Evolutionary conservation across 2,329 filamentous ascomycete species (phyloP), one percentile per base, ranked within the genome.

Genomic region (Pyrenochaeta sp.): DNA sequence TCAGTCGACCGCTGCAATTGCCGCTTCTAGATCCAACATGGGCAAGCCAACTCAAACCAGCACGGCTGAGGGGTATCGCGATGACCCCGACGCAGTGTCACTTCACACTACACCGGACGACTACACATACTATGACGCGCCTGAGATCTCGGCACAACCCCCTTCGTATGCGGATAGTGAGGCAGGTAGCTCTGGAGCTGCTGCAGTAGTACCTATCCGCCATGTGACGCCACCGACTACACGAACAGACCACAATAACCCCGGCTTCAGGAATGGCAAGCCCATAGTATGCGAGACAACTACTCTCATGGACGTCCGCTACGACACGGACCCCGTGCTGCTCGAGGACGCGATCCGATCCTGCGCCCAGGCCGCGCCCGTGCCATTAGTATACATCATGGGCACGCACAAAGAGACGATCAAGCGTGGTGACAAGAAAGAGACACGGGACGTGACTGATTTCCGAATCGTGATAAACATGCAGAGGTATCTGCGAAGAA

Each of bases 71-170:
- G 54, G 50, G 35, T 77, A 75, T 46, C 65, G 71, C 36, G 74
- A 77, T 56, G 74, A 76, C 45, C 70, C 69, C 0, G 74, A 77
- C 37, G 68, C 75, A 7, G 64, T 76, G 1, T 76, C 74, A 2
- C 67, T 77, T 4, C 74, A 75, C 49, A 77, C 75, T 11, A 75
- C 72, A 7, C 75, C 69, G 15, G 71, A 72, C 39, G 73, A 73
- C 49, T 76, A 76, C 55, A 52, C 58, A 10, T 75, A 77, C 52
- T 66, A 72, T 40, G 75, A 77, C 52, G 71, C 69, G 1, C 70
- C 71, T n/a, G 70, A 74, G 20, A 63, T 68, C 20, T 60, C 51
- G 10, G 66, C 57, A 9, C 55, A 71, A 0, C 75, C 74, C 2
- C 75, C 75, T 1, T 71, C 75, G 3, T 77, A 77, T 49, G 52